These are phyloP conservation scores for Rhodomyrtus tomentosa DNA, from an alignment of 345 rosid genomes.

Conservation along the genomic window DNA sequence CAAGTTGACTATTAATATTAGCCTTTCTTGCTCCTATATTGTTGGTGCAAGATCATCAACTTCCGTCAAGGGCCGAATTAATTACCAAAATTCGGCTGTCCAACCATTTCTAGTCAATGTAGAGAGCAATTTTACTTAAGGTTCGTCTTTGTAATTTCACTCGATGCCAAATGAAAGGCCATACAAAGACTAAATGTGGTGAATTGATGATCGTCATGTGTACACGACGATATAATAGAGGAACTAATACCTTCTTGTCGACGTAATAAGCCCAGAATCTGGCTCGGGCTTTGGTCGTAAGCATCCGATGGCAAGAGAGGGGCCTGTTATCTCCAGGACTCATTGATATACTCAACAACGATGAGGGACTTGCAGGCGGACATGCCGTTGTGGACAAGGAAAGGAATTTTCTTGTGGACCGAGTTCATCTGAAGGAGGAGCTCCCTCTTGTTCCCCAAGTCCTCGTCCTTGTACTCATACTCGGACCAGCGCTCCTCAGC, in stretches of 20 bases:
- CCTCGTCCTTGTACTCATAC: conserved; percentile 1
- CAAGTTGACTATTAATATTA: too few relatives aligned
- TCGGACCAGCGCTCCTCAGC: not conserved
- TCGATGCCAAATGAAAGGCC: too few relatives aligned
- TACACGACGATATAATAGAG: too few relatives aligned
- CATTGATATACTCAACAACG: conserved; percentile 7
- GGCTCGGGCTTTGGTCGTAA: conserved; percentile 2
- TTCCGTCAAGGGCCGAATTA: too few relatives aligned
- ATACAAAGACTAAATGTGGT: not conserved
- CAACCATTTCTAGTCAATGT: too few relatives aligned
- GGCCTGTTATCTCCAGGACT: not conserved
- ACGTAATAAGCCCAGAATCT: conserved; percentile 4
- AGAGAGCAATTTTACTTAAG: too few relatives aligned
- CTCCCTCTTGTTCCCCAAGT: not conserved
- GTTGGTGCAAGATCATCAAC: too few relatives aligned
- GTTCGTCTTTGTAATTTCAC: too few relatives aligned
- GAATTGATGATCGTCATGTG: too few relatives aligned
- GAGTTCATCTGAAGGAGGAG: conserved; percentile 5
- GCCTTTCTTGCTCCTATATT: too few relatives aligned
- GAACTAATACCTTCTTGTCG: not conserved
- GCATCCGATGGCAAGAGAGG: conserved; percentile 7
- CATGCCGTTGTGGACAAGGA: conserved; percentile 4
- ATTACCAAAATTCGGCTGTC: too few relatives aligned
- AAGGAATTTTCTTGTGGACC: conserved; percentile 4
- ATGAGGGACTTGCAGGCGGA: conserved; percentile 1